Percentiles rank a stretch among this genome's conserved stretches.
These are phyloP conservation scores for Mycogone perniciosa DNA, from an alignment of 2,329 filamentous ascomycete genomes.

Conservation along the genomic window DNA sequence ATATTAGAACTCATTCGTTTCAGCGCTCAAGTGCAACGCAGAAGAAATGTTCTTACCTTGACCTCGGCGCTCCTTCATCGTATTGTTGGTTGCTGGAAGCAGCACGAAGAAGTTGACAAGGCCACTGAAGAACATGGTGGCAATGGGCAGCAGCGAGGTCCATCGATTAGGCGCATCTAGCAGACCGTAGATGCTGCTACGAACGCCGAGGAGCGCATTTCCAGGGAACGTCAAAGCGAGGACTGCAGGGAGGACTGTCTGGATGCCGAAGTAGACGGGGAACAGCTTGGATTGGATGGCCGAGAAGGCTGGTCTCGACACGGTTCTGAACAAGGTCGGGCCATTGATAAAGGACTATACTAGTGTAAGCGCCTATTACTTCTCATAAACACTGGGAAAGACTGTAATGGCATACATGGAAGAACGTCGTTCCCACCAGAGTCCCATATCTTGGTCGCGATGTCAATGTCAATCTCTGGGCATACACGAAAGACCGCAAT, in stretches of 20 bases:
- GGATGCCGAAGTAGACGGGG: conserved; percentile 81
- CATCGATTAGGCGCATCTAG: conserved; percentile 55
- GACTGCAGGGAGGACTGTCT: conserved; percentile 66
- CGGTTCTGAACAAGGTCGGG: conserved; percentile 67
- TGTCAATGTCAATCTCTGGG: background rate
- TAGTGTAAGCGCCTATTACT: conserved; percentile 1
- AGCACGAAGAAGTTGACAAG: conserved; percentile 64
- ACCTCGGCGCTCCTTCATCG: conserved; percentile 68
- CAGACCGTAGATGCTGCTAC: conserved; percentile 47
- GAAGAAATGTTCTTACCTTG: conserved; percentile 54
- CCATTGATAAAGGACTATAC: conserved; percentile 66
- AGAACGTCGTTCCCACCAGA: conserved; percentile 78
- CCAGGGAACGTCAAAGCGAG: conserved; percentile 77
- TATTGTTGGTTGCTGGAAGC: conserved; percentile 66
- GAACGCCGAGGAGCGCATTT: conserved; percentile 41
- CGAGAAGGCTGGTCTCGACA: conserved; percentile 75
- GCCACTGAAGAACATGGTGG: conserved; percentile 63
- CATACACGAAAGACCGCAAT: background rate
- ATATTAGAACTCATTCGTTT: conserved; percentile 14
- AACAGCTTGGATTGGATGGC: conserved; percentile 75
- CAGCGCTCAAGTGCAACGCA: background rate
- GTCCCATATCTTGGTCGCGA: conserved; percentile 68
- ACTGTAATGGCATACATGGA: conserved; percentile 52
- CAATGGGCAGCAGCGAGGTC: conserved; percentile 61
- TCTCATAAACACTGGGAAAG: background rate